Evolutionary conservation across 228 moss, liverwort and hornwort species (phyloP).

Genomic region (Sphagnum fallax): DNA sequence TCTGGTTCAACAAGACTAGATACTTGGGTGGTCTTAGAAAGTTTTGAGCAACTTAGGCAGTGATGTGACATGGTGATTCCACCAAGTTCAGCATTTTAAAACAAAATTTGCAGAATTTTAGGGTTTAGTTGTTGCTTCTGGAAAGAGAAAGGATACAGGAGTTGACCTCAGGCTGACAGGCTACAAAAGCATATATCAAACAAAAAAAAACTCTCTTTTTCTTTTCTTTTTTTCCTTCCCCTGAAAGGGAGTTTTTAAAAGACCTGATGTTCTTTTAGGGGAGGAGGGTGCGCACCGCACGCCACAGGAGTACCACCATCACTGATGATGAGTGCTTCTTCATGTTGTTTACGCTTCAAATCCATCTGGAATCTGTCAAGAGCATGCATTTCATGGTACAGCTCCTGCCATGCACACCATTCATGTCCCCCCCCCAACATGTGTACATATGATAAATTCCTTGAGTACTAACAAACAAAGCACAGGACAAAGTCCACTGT

Average conservation of each 20-base stretch:
- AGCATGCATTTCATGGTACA: constrained; percentile 46
- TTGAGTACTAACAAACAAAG: no score
- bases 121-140: no score
- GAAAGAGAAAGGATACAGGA: no score
- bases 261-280: neutral
- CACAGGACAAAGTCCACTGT: no score
- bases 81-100: no score
- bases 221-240: neutral
- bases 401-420: constrained; percentile 20
- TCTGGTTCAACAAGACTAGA: no score
- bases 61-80: no score
- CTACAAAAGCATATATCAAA: no score
- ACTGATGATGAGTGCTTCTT: constrained; percentile 26
- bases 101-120: no score
- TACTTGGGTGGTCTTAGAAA: no score
- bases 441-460: no score
- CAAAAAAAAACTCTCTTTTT: neutral
- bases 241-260: neutral
- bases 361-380: constrained; percentile 43
- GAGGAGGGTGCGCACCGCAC: constrained; percentile 19
- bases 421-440: neutral
- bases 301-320: constrained; percentile 7
- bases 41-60: neutral
- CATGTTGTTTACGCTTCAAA: constrained; percentile 48
- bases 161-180: no score